A percentile compares a stretch with the other conserved stretches of the same genome.
These are phyloP conservation scores for Tillandsia leiboldiana DNA, from an alignment of 176 grass and related monocot species.

Conservation along the genomic window DNA sequence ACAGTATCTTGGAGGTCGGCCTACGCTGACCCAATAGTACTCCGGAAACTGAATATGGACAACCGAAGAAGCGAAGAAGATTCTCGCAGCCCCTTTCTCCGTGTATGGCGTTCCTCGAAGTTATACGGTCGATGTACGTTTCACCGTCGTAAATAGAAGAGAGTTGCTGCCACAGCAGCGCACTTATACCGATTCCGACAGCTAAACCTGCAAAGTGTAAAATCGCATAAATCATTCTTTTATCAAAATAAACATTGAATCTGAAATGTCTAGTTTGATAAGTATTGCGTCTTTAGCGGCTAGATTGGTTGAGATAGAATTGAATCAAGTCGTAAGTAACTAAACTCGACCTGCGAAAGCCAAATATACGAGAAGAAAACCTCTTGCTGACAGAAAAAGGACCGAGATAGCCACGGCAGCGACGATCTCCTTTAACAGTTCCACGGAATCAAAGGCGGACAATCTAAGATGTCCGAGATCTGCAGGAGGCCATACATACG, in stretches of 20 bases:
- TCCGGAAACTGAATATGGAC: conserved; percentile 53
- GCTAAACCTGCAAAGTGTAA: conserved; percentile 38
- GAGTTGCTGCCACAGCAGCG: conserved; percentile 85
- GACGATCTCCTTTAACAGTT: conserved; percentile 41
- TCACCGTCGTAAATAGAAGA: conserved; percentile 81
- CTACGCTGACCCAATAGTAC: conserved; percentile 21
- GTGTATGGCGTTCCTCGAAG: conserved; percentile 32
- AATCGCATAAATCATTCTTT: too few relatives aligned
- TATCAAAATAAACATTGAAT: too few relatives aligned
- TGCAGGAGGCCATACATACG: conserved; percentile 59
- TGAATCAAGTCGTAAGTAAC: too few relatives aligned
- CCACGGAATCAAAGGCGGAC: conserved; percentile 20
- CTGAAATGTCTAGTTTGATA: too few relatives aligned
- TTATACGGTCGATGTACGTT: conserved; percentile 68
- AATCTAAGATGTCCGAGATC: conserved; percentile 31
- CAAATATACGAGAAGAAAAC: conserved; percentile 76
- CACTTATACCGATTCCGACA: conserved; percentile 61
- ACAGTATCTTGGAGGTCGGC: conserved; percentile 22
- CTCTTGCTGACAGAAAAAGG: conserved; percentile 73
- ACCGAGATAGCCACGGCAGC: conserved; percentile 41
- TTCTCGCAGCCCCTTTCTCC: conserved; percentile 66
- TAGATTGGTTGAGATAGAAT: too few relatives aligned
- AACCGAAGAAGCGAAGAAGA: conserved; percentile 78
- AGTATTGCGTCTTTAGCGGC: too few relatives aligned
- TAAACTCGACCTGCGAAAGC: conserved; percentile 22